Conservation (phyloP, 139 green algal genomes). For the Coccomyxa sp. region DNA sequence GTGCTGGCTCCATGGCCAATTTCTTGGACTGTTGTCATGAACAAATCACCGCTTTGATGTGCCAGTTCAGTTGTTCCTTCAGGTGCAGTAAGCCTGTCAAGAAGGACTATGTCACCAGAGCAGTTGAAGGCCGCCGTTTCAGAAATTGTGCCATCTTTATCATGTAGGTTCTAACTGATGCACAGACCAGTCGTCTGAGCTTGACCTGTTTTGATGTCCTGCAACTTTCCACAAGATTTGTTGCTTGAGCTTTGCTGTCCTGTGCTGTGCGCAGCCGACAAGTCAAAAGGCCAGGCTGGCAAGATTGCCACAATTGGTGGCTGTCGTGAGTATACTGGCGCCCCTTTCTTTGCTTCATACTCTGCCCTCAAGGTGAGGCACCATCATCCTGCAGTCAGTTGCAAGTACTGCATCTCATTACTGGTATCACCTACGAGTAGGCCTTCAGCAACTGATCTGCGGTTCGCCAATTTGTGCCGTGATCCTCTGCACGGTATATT, state of each 20-base stretch:
- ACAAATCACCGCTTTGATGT: too few relatives aligned
- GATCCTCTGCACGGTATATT: not conserved
- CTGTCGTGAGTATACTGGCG: conserved; percentile 91
- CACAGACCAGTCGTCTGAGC: not conserved
- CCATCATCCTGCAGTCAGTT: not conserved
- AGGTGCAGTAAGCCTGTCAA: too few relatives aligned
- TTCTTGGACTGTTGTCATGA: too few relatives aligned
- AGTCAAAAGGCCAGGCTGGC: conserved; percentile 85
- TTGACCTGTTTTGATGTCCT: not conserved
- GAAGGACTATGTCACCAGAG: not conserved
- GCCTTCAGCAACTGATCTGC: not conserved
- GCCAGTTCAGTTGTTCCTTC: too few relatives aligned
- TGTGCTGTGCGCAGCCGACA: conserved; percentile 31
- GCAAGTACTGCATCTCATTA: not conserved
- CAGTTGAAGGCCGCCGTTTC: not conserved
- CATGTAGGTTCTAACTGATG: not conserved
- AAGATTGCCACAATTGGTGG: conserved; percentile 92
- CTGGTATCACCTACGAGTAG: not conserved
- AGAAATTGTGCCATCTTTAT: conserved; percentile 12
- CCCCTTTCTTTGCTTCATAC: conserved; percentile 90
- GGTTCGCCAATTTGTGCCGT: not conserved
- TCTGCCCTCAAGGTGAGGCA: conserved; percentile 61
- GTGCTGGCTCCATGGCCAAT: too few relatives aligned
- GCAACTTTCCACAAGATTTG: not conserved
- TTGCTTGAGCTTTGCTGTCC: not conserved